These are phyloP conservation scores for Prunus kanzakura DNA, from an alignment of 306 rosid genomes.

Conservation along the genomic window DNA sequence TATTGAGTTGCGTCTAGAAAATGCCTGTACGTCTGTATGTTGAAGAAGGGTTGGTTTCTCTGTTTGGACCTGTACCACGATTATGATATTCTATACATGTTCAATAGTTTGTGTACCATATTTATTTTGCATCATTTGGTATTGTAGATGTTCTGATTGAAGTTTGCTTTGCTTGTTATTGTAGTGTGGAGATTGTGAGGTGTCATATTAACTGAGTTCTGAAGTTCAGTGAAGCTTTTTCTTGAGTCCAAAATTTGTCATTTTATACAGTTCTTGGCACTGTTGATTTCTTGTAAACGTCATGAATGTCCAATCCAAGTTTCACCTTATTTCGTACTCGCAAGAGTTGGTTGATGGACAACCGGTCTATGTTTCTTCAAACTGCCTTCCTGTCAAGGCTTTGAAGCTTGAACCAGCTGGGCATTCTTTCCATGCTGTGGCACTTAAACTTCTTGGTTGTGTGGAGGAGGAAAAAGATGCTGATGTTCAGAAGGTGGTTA, in stretches of 20 bases:
- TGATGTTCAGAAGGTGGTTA: conserved; percentile 45
- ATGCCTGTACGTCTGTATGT: neutral
- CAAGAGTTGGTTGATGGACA: conserved; percentile 80
- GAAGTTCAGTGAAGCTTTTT: neutral
- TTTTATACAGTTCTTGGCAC: neutral
- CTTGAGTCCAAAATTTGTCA: conserved; percentile 8
- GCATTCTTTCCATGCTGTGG: conserved; percentile 76
- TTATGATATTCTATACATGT: neutral
- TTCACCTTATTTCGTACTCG: conserved; percentile 58
- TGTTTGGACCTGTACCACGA: neutral
- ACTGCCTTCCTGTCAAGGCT: conserved; percentile 80
- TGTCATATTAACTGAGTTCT: neutral
- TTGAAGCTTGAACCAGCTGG: conserved; percentile 78
- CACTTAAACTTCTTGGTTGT: conserved; percentile 66
- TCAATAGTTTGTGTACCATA: neutral
- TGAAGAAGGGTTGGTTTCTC: neutral
- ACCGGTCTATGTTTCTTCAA: conserved; percentile 73
- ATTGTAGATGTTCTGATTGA: neutral
- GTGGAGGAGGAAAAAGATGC: conserved; percentile 42
- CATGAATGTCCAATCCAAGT: conserved; percentile 50
- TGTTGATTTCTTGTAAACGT: conserved; percentile 14
- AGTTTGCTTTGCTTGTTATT: neutral
- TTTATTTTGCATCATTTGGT: neutral
- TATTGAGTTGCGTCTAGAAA: neutral
- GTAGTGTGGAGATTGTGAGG: conserved; percentile 9